Evolutionary conservation across 78 protist species (phyloP).

Genomic region (Mantamonas sphyraenae): DNA sequence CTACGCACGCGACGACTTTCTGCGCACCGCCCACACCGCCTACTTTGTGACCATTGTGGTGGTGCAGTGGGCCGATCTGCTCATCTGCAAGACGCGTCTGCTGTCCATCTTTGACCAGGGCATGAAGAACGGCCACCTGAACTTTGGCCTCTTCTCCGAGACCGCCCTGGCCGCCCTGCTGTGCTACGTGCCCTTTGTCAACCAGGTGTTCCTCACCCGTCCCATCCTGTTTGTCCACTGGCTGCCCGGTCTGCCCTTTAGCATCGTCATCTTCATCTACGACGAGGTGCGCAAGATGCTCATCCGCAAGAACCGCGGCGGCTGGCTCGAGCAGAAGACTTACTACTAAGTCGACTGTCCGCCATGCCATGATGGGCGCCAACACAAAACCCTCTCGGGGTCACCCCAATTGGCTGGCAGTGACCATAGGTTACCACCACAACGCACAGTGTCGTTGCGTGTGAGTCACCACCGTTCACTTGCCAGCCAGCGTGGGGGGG

Average conservation of each 20-base stretch:
- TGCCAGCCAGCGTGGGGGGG: too few species aligned
- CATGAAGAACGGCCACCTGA: conserved; percentile 54
- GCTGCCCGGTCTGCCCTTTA: conserved; percentile 78
- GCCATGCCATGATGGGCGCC: too few species aligned
- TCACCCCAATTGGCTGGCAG: too few species aligned
- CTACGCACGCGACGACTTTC: neutral
- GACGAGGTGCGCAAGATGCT: conserved; percentile 60
- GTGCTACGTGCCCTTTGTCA: conserved; percentile 49
- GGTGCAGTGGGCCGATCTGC: conserved; percentile 71
- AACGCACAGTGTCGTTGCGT: too few species aligned
- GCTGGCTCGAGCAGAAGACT: neutral
- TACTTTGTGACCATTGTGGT: conserved; percentile 64
- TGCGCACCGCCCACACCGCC: conserved; percentile 64
- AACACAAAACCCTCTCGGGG: too few species aligned
- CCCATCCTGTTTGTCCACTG: conserved; percentile 51
- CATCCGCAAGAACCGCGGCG: conserved; percentile 28
- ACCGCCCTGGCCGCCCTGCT: conserved; percentile 51
- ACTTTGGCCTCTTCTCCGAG: conserved; percentile 62
- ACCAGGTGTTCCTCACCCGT: conserved; percentile 46
- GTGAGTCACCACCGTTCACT: too few species aligned
- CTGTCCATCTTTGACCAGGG: conserved; percentile 70
- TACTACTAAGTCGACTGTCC: too few species aligned
- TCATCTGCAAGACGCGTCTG: conserved; percentile 73
- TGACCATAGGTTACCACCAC: too few species aligned
- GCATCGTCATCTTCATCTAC: conserved; percentile 59